A percentile compares a stretch with the other conserved stretches of the same genome.
Evolutionary conservation across 495 filamentous ascomycete species (phyloP).

Genomic region (Rostrohypoxylon terebratum): DNA sequence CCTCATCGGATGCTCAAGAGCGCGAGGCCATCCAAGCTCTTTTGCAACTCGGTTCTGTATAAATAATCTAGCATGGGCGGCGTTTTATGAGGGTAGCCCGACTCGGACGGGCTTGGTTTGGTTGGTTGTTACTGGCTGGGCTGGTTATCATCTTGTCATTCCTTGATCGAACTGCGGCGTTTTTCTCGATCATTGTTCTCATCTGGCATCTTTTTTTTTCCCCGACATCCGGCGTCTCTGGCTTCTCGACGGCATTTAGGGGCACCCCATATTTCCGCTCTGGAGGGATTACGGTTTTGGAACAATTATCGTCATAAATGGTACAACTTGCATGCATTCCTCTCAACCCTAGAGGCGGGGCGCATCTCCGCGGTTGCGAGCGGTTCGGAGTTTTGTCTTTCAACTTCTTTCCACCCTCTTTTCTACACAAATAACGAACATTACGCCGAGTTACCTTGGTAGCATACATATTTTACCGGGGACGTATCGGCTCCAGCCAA

Average conservation of each 20-base stretch:
- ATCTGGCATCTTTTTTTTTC: conserved; percentile 37
- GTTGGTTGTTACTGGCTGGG: conserved; percentile 40
- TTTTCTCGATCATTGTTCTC: conserved; percentile 42
- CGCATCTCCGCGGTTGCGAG: conserved; percentile 44
- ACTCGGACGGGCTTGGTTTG: conserved; percentile 42
- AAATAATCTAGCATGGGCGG: conserved; percentile 66
- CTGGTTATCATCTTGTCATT: conserved; percentile 45
- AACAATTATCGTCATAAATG: conserved; percentile 28
- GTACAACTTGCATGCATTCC: conserved; percentile 44
- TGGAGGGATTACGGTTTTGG: conserved; percentile 27
- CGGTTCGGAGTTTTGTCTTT: conserved; percentile 50
- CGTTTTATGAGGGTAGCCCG: conserved; percentile 52
- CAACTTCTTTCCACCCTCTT: conserved; percentile 27
- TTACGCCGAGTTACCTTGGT: conserved; percentile 30
- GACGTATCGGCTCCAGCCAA: conserved; percentile 21
- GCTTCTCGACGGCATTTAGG: conserved; percentile 29
- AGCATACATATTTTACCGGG: conserved; percentile 19
- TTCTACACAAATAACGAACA: conserved; percentile 46
- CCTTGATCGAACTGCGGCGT: conserved; percentile 36
- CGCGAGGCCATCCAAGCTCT: conserved; percentile 87
- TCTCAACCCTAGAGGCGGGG: conserved; percentile 41
- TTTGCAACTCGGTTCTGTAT: conserved; percentile 87
- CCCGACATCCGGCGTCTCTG: conserved; percentile 40
- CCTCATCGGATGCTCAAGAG: conserved; percentile 73
- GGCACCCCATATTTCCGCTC: conserved; percentile 33